These are phyloP conservation scores for Tilletia caries DNA, from an alignment of 1,284 basidiomycete species.

Conservation along the genomic window DNA sequence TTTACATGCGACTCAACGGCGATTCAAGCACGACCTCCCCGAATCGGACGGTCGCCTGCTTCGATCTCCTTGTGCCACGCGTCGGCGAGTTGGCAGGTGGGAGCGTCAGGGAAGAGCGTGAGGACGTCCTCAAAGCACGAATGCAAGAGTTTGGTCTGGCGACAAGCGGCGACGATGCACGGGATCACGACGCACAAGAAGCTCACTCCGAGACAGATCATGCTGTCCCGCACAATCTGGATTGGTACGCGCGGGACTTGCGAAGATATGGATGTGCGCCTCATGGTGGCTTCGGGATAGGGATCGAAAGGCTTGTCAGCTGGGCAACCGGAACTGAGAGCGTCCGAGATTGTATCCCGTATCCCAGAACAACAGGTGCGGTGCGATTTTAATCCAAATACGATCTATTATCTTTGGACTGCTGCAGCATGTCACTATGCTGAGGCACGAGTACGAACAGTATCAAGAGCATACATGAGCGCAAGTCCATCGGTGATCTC, in stretches of 20 bases:
- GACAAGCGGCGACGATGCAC: background rate
- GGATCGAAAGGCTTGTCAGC: constrained; percentile 45
- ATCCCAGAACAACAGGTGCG: constrained; percentile 36
- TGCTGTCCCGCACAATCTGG: constrained; percentile 1
- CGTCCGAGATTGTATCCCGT: constrained; percentile 46
- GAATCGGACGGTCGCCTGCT: constrained; percentile 76
- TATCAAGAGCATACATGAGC: background rate
- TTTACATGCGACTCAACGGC: constrained; percentile 71
- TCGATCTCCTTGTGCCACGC: constrained; percentile 83
- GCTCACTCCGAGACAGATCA: background rate
- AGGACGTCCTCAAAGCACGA: constrained; percentile 48
- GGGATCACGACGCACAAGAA: background rate
- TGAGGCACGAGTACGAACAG: background rate
- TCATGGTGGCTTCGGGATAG: constrained; percentile 50
- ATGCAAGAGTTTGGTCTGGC: constrained; percentile 18
- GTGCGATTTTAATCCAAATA: constrained; percentile 28
- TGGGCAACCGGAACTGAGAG: constrained; percentile 44
- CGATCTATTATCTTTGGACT: background rate
- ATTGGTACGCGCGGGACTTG: constrained; percentile 45
- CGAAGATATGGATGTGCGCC: constrained; percentile 39
- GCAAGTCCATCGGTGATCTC: background rate
- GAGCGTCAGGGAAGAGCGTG: constrained; percentile 79
- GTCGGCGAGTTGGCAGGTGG: constrained; percentile 90
- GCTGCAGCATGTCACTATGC: background rate
- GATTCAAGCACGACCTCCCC: background rate